Base-by-base conservation (phyloP, 805 yeast genomes). In the Suhomyces sp. region DNA sequence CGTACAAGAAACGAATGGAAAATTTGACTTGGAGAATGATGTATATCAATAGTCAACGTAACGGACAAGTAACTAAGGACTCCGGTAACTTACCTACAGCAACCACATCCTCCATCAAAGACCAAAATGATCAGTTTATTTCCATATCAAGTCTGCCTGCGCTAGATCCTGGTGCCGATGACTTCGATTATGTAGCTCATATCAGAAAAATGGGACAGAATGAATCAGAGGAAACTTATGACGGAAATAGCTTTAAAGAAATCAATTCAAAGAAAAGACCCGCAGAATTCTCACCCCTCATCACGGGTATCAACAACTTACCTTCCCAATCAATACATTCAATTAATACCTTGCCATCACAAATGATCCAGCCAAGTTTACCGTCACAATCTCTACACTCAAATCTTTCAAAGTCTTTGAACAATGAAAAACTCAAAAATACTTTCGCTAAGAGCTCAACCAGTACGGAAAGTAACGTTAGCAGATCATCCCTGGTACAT, bases 11-110 rank as follows among this genome's bases (percentile, higher is more conserved):
- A 18, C 66, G 96, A 33, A 83, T 88, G 80, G 87, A 84, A 51
- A 88, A 88, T 54, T 59, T 88, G 36, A 80, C 95, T 7, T 88
- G 96, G 96, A 65, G 96, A 40, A 73, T 88, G 77, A 82, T 88
- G 90, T 76, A 72, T 28, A 65, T 82, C 46, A 56, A 55, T 33
- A 39, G 44, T 36, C 38, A 33, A 31, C 29, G 27, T 4, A 15
- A 26, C 29, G 20, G 17, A 13, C 16, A 15, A 25, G n/a, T 12
- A 25, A 8, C 29, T 20, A 5, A 26, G n/a, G 14, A 16, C n/a
- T 14, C 29, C 15, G 22, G n/a, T n/a, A n/a, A n/a, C n/a, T n/a
- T n/a, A n/a, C n/a, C n/a, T n/a, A n/a, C n/a, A n/a, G n/a, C n/a
- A n/a, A n/a, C n/a, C n/a, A n/a, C n/a, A n/a, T n/a, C n/a, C n/a